A percentile compares a stretch with the other conserved stretches of the same genome.
These are phyloP conservation scores for Daldinia caldariorum DNA, from an alignment of 495 filamentous ascomycete species.

Conservation along the genomic window DNA sequence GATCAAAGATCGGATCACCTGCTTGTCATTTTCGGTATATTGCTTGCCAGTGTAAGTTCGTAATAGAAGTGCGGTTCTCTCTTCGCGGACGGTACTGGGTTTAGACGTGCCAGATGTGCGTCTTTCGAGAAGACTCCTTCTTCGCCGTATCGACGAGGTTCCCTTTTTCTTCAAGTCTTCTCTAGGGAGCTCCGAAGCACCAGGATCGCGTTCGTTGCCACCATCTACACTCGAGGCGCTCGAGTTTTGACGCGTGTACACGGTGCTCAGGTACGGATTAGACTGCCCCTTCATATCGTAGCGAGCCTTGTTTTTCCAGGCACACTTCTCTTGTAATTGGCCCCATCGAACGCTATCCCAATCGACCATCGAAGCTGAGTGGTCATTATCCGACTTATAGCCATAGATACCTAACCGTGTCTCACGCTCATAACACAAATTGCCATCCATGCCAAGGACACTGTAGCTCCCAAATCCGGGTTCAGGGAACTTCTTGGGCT, in stretches of 20 bases:
- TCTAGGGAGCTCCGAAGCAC: conserved; percentile 2
- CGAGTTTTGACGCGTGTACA: conserved; percentile 44
- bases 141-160: conserved; percentile 14
- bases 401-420: conserved; percentile 88
- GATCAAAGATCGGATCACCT: conserved; percentile 76
- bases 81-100: conserved; percentile 42
- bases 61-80: conserved; percentile 75
- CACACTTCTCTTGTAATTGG: conserved; percentile 70
- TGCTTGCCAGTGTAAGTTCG: conserved; percentile 73
- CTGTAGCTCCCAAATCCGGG: conserved; percentile 81
- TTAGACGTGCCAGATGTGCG: conserved; percentile 27
- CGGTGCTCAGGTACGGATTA: conserved; percentile 47
- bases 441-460: conserved; percentile 74
- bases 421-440: conserved; percentile 92
- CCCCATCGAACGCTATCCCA: conserved; percentile 80
- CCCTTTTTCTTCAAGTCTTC: conserved; percentile 20
- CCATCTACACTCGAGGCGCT: conserved; percentile 15
- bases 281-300: conserved; percentile 53
- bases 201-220: conserved; percentile 11
- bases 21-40: conserved; percentile 76
- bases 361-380: conserved; percentile 55
- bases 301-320: conserved; percentile 68
- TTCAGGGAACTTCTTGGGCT: conserved; percentile 76
- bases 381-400: conserved; percentile 56
- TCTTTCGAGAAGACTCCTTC: conserved; percentile 20